Base-by-base conservation (phyloP, 2,329 filamentous ascomycete species). In the Fusarium tjaetaba region DNA sequence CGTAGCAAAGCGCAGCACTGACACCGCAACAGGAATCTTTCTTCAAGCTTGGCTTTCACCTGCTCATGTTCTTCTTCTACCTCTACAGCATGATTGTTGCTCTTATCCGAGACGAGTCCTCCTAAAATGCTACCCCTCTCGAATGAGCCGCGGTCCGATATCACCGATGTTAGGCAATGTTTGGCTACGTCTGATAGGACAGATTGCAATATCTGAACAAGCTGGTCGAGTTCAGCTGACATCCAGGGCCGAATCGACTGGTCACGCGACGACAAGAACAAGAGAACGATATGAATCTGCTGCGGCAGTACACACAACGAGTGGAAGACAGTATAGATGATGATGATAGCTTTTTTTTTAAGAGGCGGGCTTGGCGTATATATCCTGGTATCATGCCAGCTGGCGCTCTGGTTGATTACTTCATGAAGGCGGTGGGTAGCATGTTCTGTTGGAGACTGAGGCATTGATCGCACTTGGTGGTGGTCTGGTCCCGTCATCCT, bases 41-140 rank as follows among this genome's bases (percentile, higher is more conserved):
- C 84, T 92, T 96, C 87, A 99, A 99, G 88, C 94, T 99, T 48
- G 96, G 96, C 64, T 99, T 99, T 89, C 96, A 99, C 85, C 88
- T 99, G 70, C 84, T 99, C 86, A 98, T 99, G 95, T 99, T 99
- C 90, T 99, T 99, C 91, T 99, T 98, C 90, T 99, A 99, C 87
- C 93, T 99, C 65, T 97, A 97, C 90, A 97, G 94, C 92, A 97
- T 96, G 94, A 96, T 96, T 78, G 96, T 98, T 74, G 96, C 96
- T 76, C 89, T 99, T 73, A 99, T 99, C 87, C 92, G 93, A 81
- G 96, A 98, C 84, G 96, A 99, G 86, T 90, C 93, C 69, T 90
- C 95, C 85, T 97, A 92, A 92, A 56, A 65, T 62, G 52, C 60
- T 53, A 15, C 57, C 46, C 46, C 36, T 69, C 43, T 53, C 61